Evolutionary conservation across 495 filamentous ascomycete genomes (phyloP).

Genomic region (Penicillium paxilli): DNA sequence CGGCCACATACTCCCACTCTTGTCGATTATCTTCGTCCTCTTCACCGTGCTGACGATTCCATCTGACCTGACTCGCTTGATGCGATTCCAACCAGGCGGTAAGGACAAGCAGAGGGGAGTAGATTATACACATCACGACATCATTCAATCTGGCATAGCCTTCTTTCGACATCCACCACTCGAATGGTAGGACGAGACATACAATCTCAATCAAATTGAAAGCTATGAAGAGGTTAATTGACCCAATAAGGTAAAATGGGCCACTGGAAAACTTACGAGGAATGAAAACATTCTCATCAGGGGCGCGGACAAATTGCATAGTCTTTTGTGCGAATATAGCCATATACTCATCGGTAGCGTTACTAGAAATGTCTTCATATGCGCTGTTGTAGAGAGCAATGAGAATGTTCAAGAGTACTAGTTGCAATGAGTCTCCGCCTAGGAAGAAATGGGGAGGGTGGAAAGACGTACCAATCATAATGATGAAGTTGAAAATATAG

Average conservation of each 20-base stretch:
- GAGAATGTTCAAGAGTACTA: conserved; percentile 85
- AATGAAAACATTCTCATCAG: conserved; percentile 97
- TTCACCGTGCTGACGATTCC: conserved; percentile 76
- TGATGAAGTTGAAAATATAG: conserved; percentile 95
- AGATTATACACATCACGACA: conserved; percentile 80
- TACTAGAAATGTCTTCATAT: conserved; percentile 93
- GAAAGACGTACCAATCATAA: conserved; percentile 74
- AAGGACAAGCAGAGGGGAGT: conserved; percentile 78
- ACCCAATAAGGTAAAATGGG: background rate
- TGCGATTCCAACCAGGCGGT: conserved; percentile 75
- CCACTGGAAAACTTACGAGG: conserved; percentile 54
- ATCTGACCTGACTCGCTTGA: conserved; percentile 63
- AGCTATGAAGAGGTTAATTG: conserved; percentile 33
- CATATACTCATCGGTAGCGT: conserved; percentile 93
- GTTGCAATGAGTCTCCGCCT: conserved; percentile 15
- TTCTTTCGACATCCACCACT: conserved; percentile 84
- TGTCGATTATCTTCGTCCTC: conserved; percentile 86
- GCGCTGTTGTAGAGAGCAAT: conserved; percentile 97
- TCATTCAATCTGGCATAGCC: conserved; percentile 81
- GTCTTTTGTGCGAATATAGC: conserved; percentile 88
- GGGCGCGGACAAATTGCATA: conserved; percentile 92
- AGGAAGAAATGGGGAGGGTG: too few relatives aligned
- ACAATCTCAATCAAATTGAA: conserved; percentile 94
- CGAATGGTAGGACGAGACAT: conserved; percentile 74
- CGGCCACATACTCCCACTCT: conserved; percentile 87